Percentiles rank a stretch among this genome's conserved stretches.
These are phyloP conservation scores for Blumeriella jaapii DNA, from an alignment of 2,329 filamentous ascomycete genomes.

Conservation along the genomic window DNA sequence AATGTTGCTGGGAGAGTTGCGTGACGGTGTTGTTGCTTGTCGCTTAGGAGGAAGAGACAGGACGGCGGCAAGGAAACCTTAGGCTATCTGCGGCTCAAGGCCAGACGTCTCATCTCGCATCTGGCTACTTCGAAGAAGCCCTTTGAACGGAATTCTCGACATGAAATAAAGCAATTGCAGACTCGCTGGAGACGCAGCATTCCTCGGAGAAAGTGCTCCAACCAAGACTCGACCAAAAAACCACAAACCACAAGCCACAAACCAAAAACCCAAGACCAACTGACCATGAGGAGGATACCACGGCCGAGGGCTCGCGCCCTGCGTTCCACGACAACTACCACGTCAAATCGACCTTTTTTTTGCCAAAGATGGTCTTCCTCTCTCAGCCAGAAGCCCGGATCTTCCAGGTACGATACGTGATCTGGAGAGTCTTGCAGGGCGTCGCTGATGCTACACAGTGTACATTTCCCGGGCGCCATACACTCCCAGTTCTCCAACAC, in stretches of 20 bases:
- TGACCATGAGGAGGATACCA: background rate
- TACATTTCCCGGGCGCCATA: slow-evolving; percentile 75
- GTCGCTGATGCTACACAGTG: slow-evolving; percentile 35
- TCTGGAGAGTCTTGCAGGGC: background rate
- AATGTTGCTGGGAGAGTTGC: no score
- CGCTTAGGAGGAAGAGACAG: no score
- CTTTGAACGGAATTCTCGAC: no score
- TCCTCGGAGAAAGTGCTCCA: background rate
- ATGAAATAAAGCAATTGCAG: background rate
- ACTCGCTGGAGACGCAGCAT: background rate
- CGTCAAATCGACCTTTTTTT: background rate
- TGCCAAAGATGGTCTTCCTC: slow-evolving; percentile 21
- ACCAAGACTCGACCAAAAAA: no score
- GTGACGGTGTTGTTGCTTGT: no score
- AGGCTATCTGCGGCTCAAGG: no score
- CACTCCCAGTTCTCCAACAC: slow-evolving; percentile 83
- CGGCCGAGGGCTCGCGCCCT: background rate
- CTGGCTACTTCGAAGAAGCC: no score
- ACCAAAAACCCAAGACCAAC: no score
- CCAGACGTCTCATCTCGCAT: no score
- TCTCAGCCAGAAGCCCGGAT: slow-evolving; percentile 21
- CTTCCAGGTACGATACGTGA: slow-evolving; percentile 18
- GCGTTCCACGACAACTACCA: background rate
- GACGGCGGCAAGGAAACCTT: no score
- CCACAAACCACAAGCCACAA: no score